Evolutionary conservation across 208 protist species (phyloP), one percentile per base, ranked within the genome.

Genomic region (Polymyxa betae): DNA sequence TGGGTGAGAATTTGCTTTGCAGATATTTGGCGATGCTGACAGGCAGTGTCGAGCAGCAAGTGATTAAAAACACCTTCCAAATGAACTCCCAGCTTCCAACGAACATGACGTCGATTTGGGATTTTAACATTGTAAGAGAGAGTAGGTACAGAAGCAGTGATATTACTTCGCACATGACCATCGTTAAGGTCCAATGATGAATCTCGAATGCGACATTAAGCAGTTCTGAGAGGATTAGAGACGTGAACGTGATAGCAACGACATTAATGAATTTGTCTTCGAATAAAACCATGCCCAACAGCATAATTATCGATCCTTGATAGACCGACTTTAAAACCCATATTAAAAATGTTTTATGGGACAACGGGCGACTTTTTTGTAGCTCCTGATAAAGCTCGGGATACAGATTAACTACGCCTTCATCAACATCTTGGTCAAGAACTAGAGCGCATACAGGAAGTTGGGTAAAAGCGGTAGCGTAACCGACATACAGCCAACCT

Each of bases 381-480:
- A 99, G 93, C 82, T 99, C 97, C 60, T 96, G 94, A 94, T 99
- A 99, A 40, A 99, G 94, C 88, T 99, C 97, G 10, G 98, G 98
- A 94, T 97, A 99, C 60, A 96, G 94, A 88, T 97, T 94, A 16
- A 97, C 96, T 77, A 97, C 96, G 0, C 94, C 91, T 78, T 97
- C 95, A 45, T 94, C 95, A 29, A 98, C 95, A 93, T 99, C 97
- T 77, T 98, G 95, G 93, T 99, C 98, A 1, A 99, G 93, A 40
- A 99, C 97, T 0, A 99, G 94, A 0, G 97, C 96, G 93, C 99
- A 98, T 0, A 98, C 98, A 10, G 98, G 98, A 0, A 97, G 95
- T 95, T 98, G 98, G 0, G 98, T 99, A 92, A 98, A 99, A 41
- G 98, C 89, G 0, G 98, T 99, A 0, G 97, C 95, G 94, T 99